phyloP scores from a whole-genome alignment of 2,329 filamentous ascomycete genomes.

The Helminthosporium solani region DNA sequence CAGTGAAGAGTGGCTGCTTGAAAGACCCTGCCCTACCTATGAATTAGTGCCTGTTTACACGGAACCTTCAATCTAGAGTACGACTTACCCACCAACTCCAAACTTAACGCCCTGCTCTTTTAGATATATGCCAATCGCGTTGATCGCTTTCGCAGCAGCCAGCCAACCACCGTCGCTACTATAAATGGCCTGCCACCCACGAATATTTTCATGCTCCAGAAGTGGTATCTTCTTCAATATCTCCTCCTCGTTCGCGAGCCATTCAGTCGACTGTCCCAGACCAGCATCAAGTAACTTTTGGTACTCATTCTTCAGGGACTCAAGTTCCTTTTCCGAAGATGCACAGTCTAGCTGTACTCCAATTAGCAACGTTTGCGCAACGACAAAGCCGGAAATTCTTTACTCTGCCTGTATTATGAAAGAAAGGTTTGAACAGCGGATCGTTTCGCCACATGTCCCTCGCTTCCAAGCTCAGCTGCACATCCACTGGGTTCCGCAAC shows the following conservation, averaged over 20 bases:
- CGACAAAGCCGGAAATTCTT: neutral
- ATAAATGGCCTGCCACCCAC: slow-evolving; percentile 51
- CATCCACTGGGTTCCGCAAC: slow-evolving; percentile 44
- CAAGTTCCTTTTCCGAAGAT: slow-evolving; percentile 43
- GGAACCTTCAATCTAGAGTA: neutral
- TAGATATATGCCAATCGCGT: slow-evolving; percentile 47
- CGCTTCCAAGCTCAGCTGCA: slow-evolving; percentile 34
- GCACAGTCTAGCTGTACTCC: slow-evolving; percentile 30
- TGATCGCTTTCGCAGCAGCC: slow-evolving; percentile 50
- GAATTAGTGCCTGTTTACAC: neutral
- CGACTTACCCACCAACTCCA: slow-evolving; percentile 37
- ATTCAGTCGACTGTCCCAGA: slow-evolving; percentile 40
- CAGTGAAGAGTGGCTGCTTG: slow-evolving; percentile 44
- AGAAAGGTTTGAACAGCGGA: slow-evolving; percentile 48
- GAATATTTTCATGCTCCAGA: slow-evolving; percentile 44
- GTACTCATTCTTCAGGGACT: slow-evolving; percentile 37
- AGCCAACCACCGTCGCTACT: slow-evolving; percentile 51
- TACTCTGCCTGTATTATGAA: slow-evolving; percentile 48
- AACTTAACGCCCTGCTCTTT: slow-evolving; percentile 45
- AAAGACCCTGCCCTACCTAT: slow-evolving; percentile 44
- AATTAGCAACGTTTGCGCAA: neutral
- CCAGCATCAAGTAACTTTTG: slow-evolving; percentile 37
- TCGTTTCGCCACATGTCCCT: slow-evolving; percentile 49
- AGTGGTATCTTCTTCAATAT: slow-evolving; percentile 46
- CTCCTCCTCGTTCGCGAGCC: slow-evolving; percentile 49